Conservation (phyloP, 1,284 basidiomycete genomes). For the Rhizopogon hawkerae region DNA sequence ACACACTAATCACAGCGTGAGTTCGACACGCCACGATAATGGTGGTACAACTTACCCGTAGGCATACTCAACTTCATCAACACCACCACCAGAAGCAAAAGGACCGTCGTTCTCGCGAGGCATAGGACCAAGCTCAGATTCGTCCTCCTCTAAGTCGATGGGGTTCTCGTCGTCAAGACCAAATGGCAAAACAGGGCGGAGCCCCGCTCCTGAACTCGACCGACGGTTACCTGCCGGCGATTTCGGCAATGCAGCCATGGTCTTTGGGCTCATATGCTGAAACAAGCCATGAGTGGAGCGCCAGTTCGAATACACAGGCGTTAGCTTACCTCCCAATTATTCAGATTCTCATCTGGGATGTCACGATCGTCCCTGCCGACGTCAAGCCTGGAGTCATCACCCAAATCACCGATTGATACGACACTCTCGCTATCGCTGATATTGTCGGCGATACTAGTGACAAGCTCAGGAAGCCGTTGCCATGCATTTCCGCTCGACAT, state of each 20-base stretch:
- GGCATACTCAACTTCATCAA: slow-evolving; percentile 82
- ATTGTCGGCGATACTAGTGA: slow-evolving; percentile 63
- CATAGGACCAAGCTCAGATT: slow-evolving; percentile 62
- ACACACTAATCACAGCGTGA: slow-evolving; percentile 23
- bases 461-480: slow-evolving; percentile 65
- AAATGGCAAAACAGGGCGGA: slow-evolving; percentile 78
- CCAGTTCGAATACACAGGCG: slow-evolving; percentile 2
- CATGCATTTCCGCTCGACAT: slow-evolving; percentile 47
- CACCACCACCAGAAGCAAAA: slow-evolving; percentile 68
- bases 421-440: slow-evolving; percentile 90
- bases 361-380: slow-evolving; percentile 51
- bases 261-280: slow-evolving; percentile 90
- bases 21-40: background rate
- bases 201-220: slow-evolving; percentile 68
- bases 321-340: slow-evolving; percentile 83
- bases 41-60: slow-evolving; percentile 53
- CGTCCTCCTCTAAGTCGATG: slow-evolving; percentile 53
- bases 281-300: background rate
- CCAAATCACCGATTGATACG: slow-evolving; percentile 78
- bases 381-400: slow-evolving; percentile 63
- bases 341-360: slow-evolving; percentile 69
- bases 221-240: slow-evolving; percentile 74
- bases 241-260: slow-evolving; percentile 82
- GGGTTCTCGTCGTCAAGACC: slow-evolving; percentile 67
- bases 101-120: slow-evolving; percentile 65